These are phyloP conservation scores for Colletotrichum gigasporum DNA, from an alignment of 2,329 filamentous ascomycete species.

Conservation along the genomic window DNA sequence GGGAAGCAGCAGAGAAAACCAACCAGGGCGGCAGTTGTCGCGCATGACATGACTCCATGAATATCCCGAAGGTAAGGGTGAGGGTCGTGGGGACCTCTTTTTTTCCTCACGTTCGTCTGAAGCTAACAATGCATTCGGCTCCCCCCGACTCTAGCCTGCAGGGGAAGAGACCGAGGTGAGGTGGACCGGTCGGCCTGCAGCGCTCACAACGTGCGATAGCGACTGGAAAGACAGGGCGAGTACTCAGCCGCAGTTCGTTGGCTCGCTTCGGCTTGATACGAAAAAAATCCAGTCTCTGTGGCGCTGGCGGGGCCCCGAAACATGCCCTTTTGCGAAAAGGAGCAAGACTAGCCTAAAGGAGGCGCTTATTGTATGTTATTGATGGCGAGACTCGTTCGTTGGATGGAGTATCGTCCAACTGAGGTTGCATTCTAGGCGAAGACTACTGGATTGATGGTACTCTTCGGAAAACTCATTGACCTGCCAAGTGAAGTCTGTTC, in stretches of 20 bases:
- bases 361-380: background rate
- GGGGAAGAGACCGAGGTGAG: background rate
- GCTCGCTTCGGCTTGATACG: background rate
- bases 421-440: constrained; percentile 2
- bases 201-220: background rate
- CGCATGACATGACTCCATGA: background rate
- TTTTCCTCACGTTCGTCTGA: background rate
- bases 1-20: background rate
- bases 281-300: background rate
- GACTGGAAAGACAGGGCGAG: background rate
- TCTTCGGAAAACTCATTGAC: too few species aligned
- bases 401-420: too few species aligned
- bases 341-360: background rate
- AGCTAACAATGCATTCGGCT: background rate
- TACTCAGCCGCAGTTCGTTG: background rate
- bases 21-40: background rate
- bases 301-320: background rate
- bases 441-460: background rate
- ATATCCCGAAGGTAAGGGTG: background rate
- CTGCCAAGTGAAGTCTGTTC: too few species aligned
- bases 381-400: background rate
- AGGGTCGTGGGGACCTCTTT: background rate
- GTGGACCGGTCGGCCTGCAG: background rate
- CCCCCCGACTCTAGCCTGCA: background rate
- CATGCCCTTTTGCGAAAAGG: background rate